Evolutionary conservation across 2,329 filamentous ascomycete genomes (phyloP).

Genomic region (Botrytis fragariae): DNA sequence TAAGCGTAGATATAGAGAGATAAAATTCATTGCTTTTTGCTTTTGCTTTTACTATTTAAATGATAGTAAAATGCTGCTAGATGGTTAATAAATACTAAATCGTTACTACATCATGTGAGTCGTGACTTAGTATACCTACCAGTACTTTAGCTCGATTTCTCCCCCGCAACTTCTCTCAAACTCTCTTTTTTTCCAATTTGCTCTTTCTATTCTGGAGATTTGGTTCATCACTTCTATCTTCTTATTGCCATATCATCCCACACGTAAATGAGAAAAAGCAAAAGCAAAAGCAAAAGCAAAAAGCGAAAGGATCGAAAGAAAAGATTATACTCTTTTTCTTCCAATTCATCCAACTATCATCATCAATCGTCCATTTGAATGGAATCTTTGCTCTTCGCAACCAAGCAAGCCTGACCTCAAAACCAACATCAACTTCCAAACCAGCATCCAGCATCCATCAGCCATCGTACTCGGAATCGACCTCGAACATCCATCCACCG

Average conservation of each 20-base stretch:
- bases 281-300: neutral
- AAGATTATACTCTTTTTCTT: neutral
- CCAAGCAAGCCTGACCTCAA: neutral
- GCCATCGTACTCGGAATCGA: neutral
- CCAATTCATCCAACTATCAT: neutral
- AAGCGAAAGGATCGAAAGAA: neutral
- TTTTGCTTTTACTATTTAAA: neutral
- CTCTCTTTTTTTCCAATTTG: neutral
- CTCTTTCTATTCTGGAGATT: neutral
- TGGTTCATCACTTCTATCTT: neutral
- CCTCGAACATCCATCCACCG: neutral
- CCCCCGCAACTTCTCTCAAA: slow-evolving; percentile 12
- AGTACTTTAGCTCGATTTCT: slow-evolving; percentile 9
- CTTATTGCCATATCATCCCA: neutral
- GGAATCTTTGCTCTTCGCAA: neutral
- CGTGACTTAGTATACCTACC: neutral
- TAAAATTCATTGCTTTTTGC: neutral
- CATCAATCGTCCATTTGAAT: neutral
- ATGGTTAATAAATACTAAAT: neutral
- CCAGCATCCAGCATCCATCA: neutral
- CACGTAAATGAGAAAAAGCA: neutral
- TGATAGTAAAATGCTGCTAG: neutral
- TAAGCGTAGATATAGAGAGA: slow-evolving; percentile 1
- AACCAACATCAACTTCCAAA: neutral
- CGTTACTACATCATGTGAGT: neutral